Base-by-base conservation (phyloP, 768 basidiomycete species). In the Russula virescens region DNA sequence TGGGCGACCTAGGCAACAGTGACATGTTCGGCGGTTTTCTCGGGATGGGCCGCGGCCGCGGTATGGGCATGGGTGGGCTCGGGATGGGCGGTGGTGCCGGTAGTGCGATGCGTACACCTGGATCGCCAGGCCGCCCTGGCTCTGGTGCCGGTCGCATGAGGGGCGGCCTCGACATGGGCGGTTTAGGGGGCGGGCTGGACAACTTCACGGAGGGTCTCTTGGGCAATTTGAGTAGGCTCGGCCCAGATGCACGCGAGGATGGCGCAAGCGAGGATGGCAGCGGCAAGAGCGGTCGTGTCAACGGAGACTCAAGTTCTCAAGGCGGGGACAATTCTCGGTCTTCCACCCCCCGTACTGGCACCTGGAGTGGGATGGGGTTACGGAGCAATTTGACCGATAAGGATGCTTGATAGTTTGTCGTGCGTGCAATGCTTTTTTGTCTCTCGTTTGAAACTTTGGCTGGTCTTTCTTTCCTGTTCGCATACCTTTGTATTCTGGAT, bases 331-430 rank as follows among this genome's bases (percentile, higher is more conserved):
- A n/a, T n/a, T 56, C 28, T 7, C 43, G 34, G 14, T 42, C 40
- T 18, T 45, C 26, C 6, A n/a, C n/a, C n/a, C n/a, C n/a, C n/a
- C 51, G 23, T 52, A 48, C 31, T 0, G 62, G 62, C 18, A 53
- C 35, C 5, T 63, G 62, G 62, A 59, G 62, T 43, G 62, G 62
- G 40, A 50, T n/a, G 56, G 62, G 62, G 38, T 35, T 55, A 28
- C 38, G 45, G 28, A 49, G 52, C 31, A 58, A 25, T n/a, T 21
- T 63, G 19, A 42, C 46, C 25, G 46, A 63, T 45, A 46, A 45
- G 13, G 42, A 18, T 16, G 10, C 50, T 49, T 63, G 35, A 63
- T 58, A n/a, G 35, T 13, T 14, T 26, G 31, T 18, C 55, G 21
- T 5, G 38, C 18, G 19, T 19, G 34, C 1, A 1, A 14, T 40